These are phyloP conservation scores for Nemania abortiva DNA, from an alignment of 2,329 filamentous ascomycete species.

Conservation along the genomic window DNA sequence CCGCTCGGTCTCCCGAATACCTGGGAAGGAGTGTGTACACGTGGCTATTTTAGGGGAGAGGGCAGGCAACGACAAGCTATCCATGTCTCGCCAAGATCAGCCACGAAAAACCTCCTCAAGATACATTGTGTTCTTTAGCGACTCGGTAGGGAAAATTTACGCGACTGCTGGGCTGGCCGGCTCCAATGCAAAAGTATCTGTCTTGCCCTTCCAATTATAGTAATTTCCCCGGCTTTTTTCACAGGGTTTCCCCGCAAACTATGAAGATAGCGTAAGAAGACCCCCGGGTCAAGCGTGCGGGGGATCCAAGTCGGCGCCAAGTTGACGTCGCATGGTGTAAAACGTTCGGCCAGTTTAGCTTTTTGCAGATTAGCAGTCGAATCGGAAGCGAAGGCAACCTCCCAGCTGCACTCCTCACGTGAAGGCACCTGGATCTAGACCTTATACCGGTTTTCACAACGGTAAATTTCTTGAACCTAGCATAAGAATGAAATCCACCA, in stretches of 20 bases:
- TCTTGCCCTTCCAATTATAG: conserved; percentile 9
- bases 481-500: not conserved
- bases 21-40: conserved; percentile 6
- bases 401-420: conserved; percentile 8
- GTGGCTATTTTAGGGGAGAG: not conserved
- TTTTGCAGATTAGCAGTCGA: conserved; percentile 19
- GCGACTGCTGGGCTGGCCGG: not conserved
- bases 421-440: conserved; percentile 11
- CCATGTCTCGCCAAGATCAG: not conserved
- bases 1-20: conserved; percentile 2
- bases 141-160: not conserved
- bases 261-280: not conserved
- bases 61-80: not conserved
- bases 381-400: not conserved
- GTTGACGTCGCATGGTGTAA: not conserved
- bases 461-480: not conserved
- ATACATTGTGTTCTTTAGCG: not conserved
- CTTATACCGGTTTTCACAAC: not conserved
- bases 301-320: conserved; percentile 10
- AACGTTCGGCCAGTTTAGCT: conserved; percentile 1
- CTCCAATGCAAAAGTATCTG: not conserved
- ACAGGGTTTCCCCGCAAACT: conserved; percentile 21
- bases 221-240: conserved; percentile 9
- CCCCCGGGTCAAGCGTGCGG: conserved; percentile 29
- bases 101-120: not conserved